Evolutionary conservation across 192 early-diverging fungal species (phyloP).

Genomic region (Mortierella hygrophila): DNA sequence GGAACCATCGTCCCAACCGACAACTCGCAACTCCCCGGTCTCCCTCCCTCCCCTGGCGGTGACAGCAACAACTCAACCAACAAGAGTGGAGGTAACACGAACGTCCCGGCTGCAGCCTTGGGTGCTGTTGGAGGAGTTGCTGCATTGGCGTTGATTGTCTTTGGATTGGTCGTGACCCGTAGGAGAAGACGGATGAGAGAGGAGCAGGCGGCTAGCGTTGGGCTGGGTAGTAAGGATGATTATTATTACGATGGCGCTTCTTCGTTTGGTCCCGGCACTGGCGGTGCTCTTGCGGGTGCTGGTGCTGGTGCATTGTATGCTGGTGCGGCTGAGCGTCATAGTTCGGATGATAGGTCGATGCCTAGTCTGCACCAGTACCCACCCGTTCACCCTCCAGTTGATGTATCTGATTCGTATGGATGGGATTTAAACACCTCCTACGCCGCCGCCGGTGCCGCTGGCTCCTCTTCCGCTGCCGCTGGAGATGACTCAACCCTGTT

Average conservation of each 20-base stretch:
- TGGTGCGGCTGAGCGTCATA: neutral
- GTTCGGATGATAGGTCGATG: neutral
- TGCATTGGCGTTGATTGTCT: conserved; percentile 46
- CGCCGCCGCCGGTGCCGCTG: neutral
- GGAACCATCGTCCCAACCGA: neutral
- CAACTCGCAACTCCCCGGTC: conserved; percentile 17
- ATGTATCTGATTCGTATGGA: neutral
- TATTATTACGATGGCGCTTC: conserved; percentile 9
- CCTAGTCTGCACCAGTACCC: neutral
- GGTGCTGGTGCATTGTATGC: neutral
- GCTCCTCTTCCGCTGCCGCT: neutral
- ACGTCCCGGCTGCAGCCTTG: conserved; percentile 29
- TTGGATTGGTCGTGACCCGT: conserved; percentile 45
- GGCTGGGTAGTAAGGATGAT: conserved; percentile 17
- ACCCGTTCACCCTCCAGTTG: neutral
- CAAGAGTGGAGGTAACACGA: conserved; percentile 5
- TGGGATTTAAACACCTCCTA: neutral
- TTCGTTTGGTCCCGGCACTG: neutral
- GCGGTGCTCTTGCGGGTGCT: conserved; percentile 7
- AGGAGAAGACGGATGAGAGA: conserved; percentile 14
- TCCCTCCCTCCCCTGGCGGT: neutral
- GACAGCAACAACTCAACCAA: neutral
- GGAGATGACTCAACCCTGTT: neutral
- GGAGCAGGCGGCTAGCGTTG: conserved; percentile 16
- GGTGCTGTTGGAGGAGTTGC: conserved; percentile 33